Evolutionary conservation across 2,329 filamentous ascomycete genomes (phyloP).

Genomic region (Microthyrium microscopicum): DNA sequence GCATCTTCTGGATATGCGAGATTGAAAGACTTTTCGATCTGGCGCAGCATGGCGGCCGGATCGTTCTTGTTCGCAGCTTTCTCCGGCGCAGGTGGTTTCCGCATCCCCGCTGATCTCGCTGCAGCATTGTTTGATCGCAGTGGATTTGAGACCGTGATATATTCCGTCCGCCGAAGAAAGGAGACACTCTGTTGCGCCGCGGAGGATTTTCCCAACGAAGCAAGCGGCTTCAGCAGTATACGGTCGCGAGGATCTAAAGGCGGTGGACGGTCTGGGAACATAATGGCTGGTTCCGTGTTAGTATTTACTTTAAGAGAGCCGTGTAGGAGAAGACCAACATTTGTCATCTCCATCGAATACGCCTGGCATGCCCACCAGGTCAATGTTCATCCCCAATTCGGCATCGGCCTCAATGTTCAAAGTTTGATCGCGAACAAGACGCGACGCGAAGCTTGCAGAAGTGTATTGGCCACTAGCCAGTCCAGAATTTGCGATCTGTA

Average conservation of each 20-base stretch:
- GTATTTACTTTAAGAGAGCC: slow-evolving; percentile 2
- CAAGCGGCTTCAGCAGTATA: slow-evolving; percentile 64
- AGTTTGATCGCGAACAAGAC: slow-evolving; percentile 77
- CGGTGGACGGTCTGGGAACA: slow-evolving; percentile 55
- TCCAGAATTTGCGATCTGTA: slow-evolving; percentile 90
- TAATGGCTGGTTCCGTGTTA: slow-evolving; percentile 46
- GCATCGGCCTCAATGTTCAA: slow-evolving; percentile 95
- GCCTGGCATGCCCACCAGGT: slow-evolving; percentile 84
- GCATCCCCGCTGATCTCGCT: slow-evolving; percentile 15
- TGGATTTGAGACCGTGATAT: slow-evolving; percentile 46
- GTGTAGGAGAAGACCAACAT: slow-evolving; percentile 38
- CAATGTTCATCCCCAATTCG: slow-evolving; percentile 92
- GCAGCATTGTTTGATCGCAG: background rate
- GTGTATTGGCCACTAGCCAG: slow-evolving; percentile 78
- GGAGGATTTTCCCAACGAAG: slow-evolving; percentile 71
- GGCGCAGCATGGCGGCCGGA: slow-evolving; percentile 42
- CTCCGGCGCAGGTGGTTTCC: slow-evolving; percentile 22
- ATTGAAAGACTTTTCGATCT: slow-evolving; percentile 47
- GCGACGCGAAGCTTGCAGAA: slow-evolving; percentile 73
- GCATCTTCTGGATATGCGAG: slow-evolving; percentile 46
- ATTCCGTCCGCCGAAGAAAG: slow-evolving; percentile 90
- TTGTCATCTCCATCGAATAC: slow-evolving; percentile 91
- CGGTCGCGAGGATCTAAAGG: slow-evolving; percentile 70
- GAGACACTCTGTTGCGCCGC: slow-evolving; percentile 64
- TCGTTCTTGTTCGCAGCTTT: slow-evolving; percentile 35